A percentile compares a stretch with the other conserved stretches of the same genome.
phyloP scores from a whole-genome alignment of 176 grass and related monocot genomes.

The Luzula sylvatica region DNA sequence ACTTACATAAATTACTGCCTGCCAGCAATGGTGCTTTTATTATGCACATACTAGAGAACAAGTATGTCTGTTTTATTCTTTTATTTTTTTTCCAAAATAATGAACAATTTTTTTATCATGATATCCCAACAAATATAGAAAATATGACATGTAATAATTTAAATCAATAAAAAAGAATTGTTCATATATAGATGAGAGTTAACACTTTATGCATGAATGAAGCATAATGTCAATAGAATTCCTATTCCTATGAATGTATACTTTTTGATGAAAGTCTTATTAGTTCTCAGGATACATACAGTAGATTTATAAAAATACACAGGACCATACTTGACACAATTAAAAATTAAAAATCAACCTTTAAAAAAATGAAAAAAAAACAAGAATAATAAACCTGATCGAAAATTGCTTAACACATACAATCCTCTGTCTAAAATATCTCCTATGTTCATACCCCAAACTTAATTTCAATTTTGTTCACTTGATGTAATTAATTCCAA shows the following conservation, averaged over 20 bases:
- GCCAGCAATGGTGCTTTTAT: no score
- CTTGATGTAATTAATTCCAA: slow-evolving; percentile 1
- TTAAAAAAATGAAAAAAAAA: slow-evolving; percentile 1
- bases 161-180: no score
- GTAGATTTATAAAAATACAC: slow-evolving; percentile 13
- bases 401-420: slow-evolving; percentile 10
- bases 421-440: background rate
- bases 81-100: no score
- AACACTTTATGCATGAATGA: no score
- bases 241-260: slow-evolving; percentile 12
- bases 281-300: slow-evolving; percentile 15
- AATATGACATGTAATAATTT: no score
- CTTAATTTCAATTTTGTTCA: slow-evolving; percentile 6
- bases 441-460: background rate
- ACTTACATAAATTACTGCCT: no score
- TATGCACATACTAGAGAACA: no score
- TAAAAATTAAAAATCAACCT: background rate
- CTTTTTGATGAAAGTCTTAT: slow-evolving; percentile 18
- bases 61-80: no score
- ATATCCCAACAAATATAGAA: no score
- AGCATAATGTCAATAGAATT: no score
- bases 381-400: background rate
- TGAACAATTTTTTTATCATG: no score
- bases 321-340: slow-evolving; percentile 14
- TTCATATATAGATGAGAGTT: no score